Evolutionary conservation across 1,284 basidiomycete species (phyloP), one percentile per base, ranked within the genome.

Genomic region (Marasmius oreades): DNA sequence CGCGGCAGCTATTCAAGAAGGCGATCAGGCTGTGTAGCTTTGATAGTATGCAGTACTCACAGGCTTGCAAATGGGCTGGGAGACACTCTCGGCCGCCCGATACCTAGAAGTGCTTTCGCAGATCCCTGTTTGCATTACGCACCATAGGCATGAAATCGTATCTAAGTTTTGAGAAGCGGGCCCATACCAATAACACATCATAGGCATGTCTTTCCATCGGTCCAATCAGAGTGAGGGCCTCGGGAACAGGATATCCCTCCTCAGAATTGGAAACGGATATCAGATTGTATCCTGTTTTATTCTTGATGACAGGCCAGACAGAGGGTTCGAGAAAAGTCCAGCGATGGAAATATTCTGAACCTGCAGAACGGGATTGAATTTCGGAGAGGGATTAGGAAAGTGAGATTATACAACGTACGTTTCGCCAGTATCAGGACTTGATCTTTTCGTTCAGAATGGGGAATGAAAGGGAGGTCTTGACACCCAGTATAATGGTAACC

Each of bases 401-500:
- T 22, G 22, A 26, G 22, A 22, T 11, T 5, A 22, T 16, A 34
- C 12, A n/a, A 14, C 54, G 20, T 12, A 55, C 54, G 54, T 50
- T 55, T 55, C 10, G 54, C 54, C n/a, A 55, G 37, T n/a, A 55
- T 31, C 5, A 50, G 22, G 14, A 55, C 42, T 55, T 55, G 54
- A 43, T 55, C 54, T 51, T 51, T 55, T 11, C 54, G 33, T 31
- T 55, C 47, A 42, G 45, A 26, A 20, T 20, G 33, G 6, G 54
- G 46, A 23, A 55, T 48, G 28, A 51, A 55, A 10, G 54, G 46
- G 3, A 51, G 22, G 24, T 55, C 54, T n/a, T 42, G 46, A 18
- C 54, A 55, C 12, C 54, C 54, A 33, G 54, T 55, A 16, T 42
- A 55, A 39, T 55, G 54, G 22, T 55, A 55, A 7, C 54, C 54